Evolutionary conservation across 2,329 filamentous ascomycete species (phyloP).

Genomic region (Fusarium staphyleae): DNA sequence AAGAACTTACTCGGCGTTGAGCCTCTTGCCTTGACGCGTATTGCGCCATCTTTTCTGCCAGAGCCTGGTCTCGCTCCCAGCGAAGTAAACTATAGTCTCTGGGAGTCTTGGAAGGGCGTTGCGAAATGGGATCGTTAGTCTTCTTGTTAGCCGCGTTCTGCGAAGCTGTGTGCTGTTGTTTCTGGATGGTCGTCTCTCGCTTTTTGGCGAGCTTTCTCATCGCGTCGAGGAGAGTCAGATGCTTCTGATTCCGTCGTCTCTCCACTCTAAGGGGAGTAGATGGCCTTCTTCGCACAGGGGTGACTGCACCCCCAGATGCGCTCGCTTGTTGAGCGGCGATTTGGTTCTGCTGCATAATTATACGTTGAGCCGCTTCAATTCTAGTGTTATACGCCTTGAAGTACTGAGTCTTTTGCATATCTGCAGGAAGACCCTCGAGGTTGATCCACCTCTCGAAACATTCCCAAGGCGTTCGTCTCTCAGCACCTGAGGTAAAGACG

Average conservation of each 20-base stretch:
- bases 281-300: constrained; percentile 66
- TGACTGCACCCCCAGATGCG: constrained; percentile 44
- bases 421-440: constrained; percentile 85
- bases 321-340: constrained; percentile 60
- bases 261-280: constrained; percentile 87
- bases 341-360: constrained; percentile 62
- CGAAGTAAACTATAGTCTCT: constrained; percentile 90
- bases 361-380: constrained; percentile 65
- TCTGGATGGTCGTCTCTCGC: constrained; percentile 82
- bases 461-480: constrained; percentile 95
- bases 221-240: constrained; percentile 87
- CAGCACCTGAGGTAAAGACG: constrained; percentile 81
- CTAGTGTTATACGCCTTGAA: constrained; percentile 76
- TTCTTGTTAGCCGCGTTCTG: constrained; percentile 83
- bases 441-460: constrained; percentile 98
- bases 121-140: constrained; percentile 68
- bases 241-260: constrained; percentile 82
- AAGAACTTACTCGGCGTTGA: constrained; percentile 59
- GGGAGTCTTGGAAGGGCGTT: constrained; percentile 73
- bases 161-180: constrained; percentile 85
- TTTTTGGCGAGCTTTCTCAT: constrained; percentile 97
- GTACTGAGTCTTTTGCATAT: constrained; percentile 95
- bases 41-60: constrained; percentile 66
- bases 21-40: constrained; percentile 66
- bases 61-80: constrained; percentile 79